Evolutionary conservation across 257 asterid genomes (phyloP), one percentile per base, ranked within the genome.

Genomic region (Solanum chiquidenum): DNA sequence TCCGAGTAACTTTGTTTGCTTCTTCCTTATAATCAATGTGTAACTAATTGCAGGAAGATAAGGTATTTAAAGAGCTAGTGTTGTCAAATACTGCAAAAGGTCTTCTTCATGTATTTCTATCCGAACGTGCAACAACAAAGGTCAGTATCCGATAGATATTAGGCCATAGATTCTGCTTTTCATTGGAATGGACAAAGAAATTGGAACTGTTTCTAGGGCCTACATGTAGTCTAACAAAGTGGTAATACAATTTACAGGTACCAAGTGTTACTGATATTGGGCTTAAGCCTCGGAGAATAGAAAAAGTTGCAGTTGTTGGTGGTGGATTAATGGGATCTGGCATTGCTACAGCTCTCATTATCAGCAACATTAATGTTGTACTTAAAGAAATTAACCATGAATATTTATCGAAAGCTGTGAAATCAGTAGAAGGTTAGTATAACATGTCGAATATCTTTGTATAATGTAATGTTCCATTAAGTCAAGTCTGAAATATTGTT

Each of bases 21-120:
- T 46, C 31, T 25, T 80, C 29, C 29, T 46, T 80, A 79, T 46
- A 29, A 84, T 85, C 62, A 3, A 60, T 2, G 37, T n/a, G 37
- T 64, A 29, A 66, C 82, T 66, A 16, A 27, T 85, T 68, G 82
- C 90, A 94, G 96, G 96, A 93, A 88, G 92, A 92, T 33, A 91
- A 92, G 87, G 94, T 92, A 87, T 83, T 93, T 64, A 88, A 91
- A 35, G 94, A 92, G 86, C 94, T 94, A 88, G 93, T 94, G 55
- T 92, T 92, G 72, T 93, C 96, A 66, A 90, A 87, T 83, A 90
- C 95, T 62, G 92, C 95, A 90, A 91, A 89, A 91, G 91, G 95
- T 86, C 88, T 94, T 33, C 88, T 94, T 88, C 93, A 94, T 52
- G 60, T 90, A 75, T 94, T 92, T 92, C 93, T 93, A n/a, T 92